Percentiles rank a stretch among this genome's conserved stretches.
Conservation (phyloP, 2,329 filamentous ascomycete genomes). For the Fusarium albosuccineum region DNA sequence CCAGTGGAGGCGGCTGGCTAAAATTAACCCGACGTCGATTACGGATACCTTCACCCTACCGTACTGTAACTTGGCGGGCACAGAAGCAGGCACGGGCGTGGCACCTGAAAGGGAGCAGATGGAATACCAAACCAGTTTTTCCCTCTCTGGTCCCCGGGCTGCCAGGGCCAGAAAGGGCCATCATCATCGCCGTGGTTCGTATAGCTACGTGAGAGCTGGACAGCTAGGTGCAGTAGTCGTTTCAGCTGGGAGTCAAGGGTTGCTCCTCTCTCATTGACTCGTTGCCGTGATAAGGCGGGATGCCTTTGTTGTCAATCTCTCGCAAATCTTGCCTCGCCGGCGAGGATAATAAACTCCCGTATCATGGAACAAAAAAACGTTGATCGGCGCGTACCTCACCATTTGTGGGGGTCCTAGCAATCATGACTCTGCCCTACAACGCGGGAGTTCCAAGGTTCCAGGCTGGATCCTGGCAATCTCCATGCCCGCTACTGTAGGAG, state of each 20-base stretch:
- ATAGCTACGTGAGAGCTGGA: constrained; percentile 9
- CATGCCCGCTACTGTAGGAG: constrained; percentile 25
- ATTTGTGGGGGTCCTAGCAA: constrained; percentile 26
- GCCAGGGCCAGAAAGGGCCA: too few relatives aligned
- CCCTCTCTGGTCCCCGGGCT: not conserved
- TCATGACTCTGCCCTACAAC: constrained; percentile 6
- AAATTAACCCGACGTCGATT: constrained; percentile 8
- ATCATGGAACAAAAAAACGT: constrained; percentile 6
- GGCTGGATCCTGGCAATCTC: constrained; percentile 30
- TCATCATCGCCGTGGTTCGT: constrained; percentile 2
- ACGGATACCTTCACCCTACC: not conserved
- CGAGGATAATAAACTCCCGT: not conserved
- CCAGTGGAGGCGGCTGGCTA: constrained; percentile 18
- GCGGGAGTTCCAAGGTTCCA: constrained; percentile 30
- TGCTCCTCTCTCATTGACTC: too few relatives aligned
- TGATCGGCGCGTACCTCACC: constrained; percentile 33
- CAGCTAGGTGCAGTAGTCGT: constrained; percentile 33
- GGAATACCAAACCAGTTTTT: constrained; percentile 15
- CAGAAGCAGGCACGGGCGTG: too few relatives aligned
- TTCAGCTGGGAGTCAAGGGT: constrained; percentile 30
- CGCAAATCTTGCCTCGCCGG: constrained; percentile 3
- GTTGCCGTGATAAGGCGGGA: not conserved
- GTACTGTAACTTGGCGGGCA: too few relatives aligned
- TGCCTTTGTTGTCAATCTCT: constrained; percentile 6
- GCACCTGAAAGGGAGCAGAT: not conserved